phyloP scores from a whole-genome alignment of 2,329 filamentous ascomycete species.

The Penicillium sp. region DNA sequence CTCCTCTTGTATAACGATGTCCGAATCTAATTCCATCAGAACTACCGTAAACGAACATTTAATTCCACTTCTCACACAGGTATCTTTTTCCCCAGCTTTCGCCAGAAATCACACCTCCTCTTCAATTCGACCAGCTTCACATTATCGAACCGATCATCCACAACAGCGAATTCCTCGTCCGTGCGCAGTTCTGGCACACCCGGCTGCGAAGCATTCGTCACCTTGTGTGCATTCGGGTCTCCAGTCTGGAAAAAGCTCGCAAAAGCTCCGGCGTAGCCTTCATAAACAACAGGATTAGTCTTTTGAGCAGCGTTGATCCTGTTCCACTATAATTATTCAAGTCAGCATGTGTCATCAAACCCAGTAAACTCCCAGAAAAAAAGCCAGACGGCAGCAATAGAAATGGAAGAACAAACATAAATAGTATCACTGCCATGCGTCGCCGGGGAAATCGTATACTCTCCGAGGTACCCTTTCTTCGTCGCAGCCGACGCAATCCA shows the following conservation, averaged over 20 bases:
- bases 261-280: constrained; percentile 58
- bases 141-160: constrained; percentile 45
- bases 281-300: constrained; percentile 53
- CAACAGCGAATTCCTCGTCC: constrained; percentile 53
- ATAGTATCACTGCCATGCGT: constrained; percentile 59
- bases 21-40: background rate
- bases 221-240: constrained; percentile 57
- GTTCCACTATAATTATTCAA: constrained; percentile 51
- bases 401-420: constrained; percentile 44
- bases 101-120: constrained; percentile 56
- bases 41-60: background rate
- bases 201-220: constrained; percentile 46
- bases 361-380: background rate
- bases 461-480: constrained; percentile 52
- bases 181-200: constrained; percentile 46
- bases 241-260: constrained; percentile 61
- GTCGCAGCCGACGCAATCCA: constrained; percentile 53
- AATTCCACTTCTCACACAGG: constrained; percentile 40
- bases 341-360: background rate
- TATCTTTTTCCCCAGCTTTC: constrained; percentile 45
- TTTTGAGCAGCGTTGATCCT: constrained; percentile 53
- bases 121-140: constrained; percentile 41
- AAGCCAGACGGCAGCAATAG: background rate
- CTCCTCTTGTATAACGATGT: background rate
- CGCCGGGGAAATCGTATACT: constrained; percentile 60